Percentiles rank a stretch among this genome's conserved stretches.
These are phyloP conservation scores for Umbelopsis sp. DNA, from an alignment of 371 early-diverging fungal genomes.

Conservation along the genomic window DNA sequence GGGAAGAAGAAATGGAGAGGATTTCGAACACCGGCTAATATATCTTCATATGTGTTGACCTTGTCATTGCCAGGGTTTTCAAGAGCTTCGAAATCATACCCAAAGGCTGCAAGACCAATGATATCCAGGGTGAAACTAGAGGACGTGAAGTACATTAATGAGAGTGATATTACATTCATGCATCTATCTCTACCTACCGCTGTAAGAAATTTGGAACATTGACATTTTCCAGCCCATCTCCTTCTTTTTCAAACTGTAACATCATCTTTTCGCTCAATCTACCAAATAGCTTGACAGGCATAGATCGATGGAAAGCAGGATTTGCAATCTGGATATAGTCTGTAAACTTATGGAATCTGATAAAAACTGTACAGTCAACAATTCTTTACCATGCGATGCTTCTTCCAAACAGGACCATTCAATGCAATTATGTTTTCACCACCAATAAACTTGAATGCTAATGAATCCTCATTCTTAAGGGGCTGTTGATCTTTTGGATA, in stretches of 20 bases:
- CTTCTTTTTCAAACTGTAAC: constrained; percentile 25
- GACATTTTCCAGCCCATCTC: constrained; percentile 24
- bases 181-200: background rate
- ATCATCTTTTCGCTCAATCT: constrained; percentile 28
- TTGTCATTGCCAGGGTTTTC: constrained; percentile 19
- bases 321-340: constrained; percentile 30
- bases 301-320: constrained; percentile 41
- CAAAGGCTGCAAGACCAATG: constrained; percentile 33
- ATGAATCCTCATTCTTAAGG: constrained; percentile 15
- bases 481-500: background rate
- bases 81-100: constrained; percentile 27
- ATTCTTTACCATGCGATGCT: constrained; percentile 33
- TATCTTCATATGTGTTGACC: constrained; percentile 21
- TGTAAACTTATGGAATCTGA: no score
- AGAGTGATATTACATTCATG: no score
- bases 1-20: constrained; percentile 30
- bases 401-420: constrained; percentile 34
- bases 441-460: constrained; percentile 26
- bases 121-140: constrained; percentile 33
- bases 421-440: constrained; percentile 34
- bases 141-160: background rate
- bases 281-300: constrained; percentile 46
- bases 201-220: constrained; percentile 8
- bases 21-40: constrained; percentile 19
- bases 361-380: no score